phyloP scores from a whole-genome alignment of 2,329 filamentous ascomycete species.

The Alternaria triticimaculans region DNA sequence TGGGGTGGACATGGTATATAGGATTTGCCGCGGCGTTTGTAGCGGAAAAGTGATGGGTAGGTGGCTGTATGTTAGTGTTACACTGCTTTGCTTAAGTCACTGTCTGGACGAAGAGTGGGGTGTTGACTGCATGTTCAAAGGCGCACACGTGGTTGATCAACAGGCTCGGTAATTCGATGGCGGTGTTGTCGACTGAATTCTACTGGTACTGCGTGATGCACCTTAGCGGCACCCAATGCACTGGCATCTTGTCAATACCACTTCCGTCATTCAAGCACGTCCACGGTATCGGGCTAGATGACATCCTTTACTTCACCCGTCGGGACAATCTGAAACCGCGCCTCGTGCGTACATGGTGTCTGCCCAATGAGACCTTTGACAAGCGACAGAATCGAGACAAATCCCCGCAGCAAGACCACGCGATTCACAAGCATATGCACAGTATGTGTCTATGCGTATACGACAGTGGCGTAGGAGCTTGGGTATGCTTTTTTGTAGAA shows the following conservation, averaged over 20 bases:
- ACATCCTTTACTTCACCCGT: neutral
- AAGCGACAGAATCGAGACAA: neutral
- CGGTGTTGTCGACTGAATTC: neutral
- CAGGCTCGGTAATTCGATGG: neutral
- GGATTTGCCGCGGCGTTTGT: neutral
- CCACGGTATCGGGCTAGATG: neutral
- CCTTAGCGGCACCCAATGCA: neutral
- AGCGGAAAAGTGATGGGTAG: too few relatives aligned
- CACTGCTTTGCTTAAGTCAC: too few relatives aligned
- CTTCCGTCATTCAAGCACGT: neutral
- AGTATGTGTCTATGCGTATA: neutral
- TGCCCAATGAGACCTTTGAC: neutral
- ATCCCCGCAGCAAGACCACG: neutral
- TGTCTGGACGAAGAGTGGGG: too few relatives aligned
- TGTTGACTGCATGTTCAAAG: neutral
- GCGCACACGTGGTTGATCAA: neutral
- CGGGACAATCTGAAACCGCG: neutral
- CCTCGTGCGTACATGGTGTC: neutral
- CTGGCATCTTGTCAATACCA: neutral
- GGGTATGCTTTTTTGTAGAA: neutral
- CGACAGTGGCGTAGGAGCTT: neutral
- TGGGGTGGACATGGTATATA: neutral
- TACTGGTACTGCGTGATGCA: neutral
- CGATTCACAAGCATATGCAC: neutral
- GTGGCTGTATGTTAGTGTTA: neutral